Percentiles rank a stretch among this genome's conserved stretches.
These are phyloP conservation scores for Dactylorhiza incarnata DNA, from an alignment of 106 monocot species.

Conservation along the genomic window DNA sequence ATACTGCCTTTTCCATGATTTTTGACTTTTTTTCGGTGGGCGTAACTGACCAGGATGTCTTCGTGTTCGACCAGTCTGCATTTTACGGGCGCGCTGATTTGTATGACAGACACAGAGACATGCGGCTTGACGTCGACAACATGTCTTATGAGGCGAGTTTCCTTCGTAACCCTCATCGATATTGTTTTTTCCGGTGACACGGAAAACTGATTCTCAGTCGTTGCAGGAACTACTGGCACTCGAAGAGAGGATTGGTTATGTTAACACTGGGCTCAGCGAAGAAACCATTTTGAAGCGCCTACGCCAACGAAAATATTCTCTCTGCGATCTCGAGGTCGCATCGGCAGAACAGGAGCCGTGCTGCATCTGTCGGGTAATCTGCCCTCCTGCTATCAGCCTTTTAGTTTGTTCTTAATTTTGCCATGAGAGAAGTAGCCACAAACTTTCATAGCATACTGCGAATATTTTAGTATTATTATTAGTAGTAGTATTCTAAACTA, in stretches of 20 bases:
- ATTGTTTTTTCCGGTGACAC: background rate
- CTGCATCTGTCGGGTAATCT: conserved; percentile 45
- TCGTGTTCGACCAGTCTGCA: conserved; percentile 22
- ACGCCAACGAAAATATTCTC: conserved; percentile 36
- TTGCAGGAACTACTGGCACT: conserved; percentile 73
- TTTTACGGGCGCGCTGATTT: conserved; percentile 35
- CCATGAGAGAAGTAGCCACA: no score
- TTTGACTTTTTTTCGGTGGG: background rate
- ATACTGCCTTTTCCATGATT: background rate
- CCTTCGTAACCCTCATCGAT: background rate
- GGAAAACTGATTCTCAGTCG: background rate
- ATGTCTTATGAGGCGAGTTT: conserved; percentile 83
- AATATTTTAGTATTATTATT: no score
- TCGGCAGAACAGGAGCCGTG: conserved; percentile 35
- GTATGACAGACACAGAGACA: conserved; percentile 77
- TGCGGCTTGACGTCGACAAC: conserved; percentile 92
- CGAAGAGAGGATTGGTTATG: conserved; percentile 81
- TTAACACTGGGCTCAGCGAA: conserved; percentile 75
- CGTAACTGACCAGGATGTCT: conserved; percentile 15
- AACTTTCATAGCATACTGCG: no score
- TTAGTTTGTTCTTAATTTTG: background rate
- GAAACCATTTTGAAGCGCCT: conserved; percentile 51
- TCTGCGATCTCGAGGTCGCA: conserved; percentile 6
- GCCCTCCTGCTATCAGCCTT: no score
- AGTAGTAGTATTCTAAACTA: no score